A percentile compares a stretch with the other conserved stretches of the same genome.
phyloP scores from a whole-genome alignment of 257 asterid species.

The Solanum chilense region DNA sequence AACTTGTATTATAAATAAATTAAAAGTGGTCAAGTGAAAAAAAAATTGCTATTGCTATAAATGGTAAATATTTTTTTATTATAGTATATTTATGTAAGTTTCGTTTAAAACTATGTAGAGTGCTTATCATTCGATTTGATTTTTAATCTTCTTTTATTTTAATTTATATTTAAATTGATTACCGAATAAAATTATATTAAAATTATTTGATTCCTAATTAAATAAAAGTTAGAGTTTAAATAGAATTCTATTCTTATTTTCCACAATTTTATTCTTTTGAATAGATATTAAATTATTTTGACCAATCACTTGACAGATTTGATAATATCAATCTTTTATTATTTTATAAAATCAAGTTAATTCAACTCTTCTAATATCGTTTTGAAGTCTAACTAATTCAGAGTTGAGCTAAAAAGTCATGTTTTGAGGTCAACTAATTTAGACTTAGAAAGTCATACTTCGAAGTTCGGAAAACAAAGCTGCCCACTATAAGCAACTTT shows the following conservation, averaged over 20 bases:
- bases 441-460: background rate
- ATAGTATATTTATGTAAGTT: too few relatives aligned
- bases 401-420: too few relatives aligned
- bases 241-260: background rate
- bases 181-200: background rate
- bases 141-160: background rate
- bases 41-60: too few relatives aligned
- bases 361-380: background rate
- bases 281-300: background rate
- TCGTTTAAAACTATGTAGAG: background rate
- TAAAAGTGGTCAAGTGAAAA: too few relatives aligned
- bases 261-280: background rate
- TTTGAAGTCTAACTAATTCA: background rate
- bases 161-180: background rate
- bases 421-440: too few relatives aligned
- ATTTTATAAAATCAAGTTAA: background rate
- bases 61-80: too few relatives aligned
- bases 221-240: background rate
- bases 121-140: too few relatives aligned
- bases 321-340: background rate
- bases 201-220: background rate
- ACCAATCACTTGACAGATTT: too few relatives aligned
- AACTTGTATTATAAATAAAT: too few relatives aligned
- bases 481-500: background rate
- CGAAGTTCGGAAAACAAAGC: background rate